phyloP scores from a whole-genome alignment of 495 filamentous ascomycete species.

The Penicillium waksmanii region DNA sequence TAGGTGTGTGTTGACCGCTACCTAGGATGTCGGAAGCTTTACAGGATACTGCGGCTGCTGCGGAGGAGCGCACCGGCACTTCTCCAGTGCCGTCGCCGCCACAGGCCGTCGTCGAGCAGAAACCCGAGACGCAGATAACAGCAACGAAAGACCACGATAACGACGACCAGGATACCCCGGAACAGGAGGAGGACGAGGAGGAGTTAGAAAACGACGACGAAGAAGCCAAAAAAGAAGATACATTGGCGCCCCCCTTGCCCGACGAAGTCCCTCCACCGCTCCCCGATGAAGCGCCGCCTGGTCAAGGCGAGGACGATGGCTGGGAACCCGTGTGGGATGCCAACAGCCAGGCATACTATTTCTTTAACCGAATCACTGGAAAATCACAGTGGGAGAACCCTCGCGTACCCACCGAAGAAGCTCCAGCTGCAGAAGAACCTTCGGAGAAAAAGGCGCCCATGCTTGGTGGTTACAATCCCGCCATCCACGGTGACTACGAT shows the following conservation, averaged over 20 bases:
- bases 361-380: conserved; percentile 82
- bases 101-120: conserved; percentile 12
- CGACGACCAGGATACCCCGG: conserved; percentile 4
- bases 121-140: conserved; percentile 12
- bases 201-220: conserved; percentile 17
- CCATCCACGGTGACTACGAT: conserved; percentile 95
- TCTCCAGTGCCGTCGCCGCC: conserved; percentile 14
- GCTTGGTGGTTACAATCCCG: conserved; percentile 85
- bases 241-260: conserved; percentile 53
- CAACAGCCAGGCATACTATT: conserved; percentile 74
- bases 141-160: conserved; percentile 16
- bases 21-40: conserved; percentile 21
- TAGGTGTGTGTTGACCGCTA: conserved; percentile 8
- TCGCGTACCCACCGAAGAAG: conserved; percentile 60
- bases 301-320: conserved; percentile 69
- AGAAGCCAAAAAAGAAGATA: conserved; percentile 22
- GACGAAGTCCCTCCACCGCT: conserved; percentile 54
- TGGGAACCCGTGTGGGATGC: conserved; percentile 88
- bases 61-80: conserved; percentile 1
- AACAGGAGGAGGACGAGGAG: conserved; percentile 20
- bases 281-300: conserved; percentile 57
- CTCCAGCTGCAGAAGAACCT: conserved; percentile 26
- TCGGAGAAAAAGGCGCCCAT: conserved; percentile 29
- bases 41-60: conserved; percentile 3
- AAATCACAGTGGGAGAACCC: conserved; percentile 89